Base-by-base conservation (phyloP, 2,329 filamentous ascomycete genomes). In the Scedosporium dehoogii region DNA sequence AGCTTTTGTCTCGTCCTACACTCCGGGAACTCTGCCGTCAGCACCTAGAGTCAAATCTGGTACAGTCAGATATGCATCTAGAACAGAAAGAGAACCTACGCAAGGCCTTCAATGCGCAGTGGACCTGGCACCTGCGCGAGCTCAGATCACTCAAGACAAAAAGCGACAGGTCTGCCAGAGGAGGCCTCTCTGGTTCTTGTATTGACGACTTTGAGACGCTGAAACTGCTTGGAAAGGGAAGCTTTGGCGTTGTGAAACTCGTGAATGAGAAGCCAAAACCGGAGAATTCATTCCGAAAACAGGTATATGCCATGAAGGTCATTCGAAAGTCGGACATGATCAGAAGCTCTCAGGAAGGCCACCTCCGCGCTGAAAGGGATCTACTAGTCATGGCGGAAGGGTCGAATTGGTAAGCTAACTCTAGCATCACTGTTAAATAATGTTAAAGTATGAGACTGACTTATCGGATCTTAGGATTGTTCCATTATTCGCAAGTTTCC, bases 301-400 rank as follows among this genome's bases (percentile, higher is more conserved):
- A 89, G 63, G 85, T 96, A 0, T 97, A 88, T 72, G 94, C 94
- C 14, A 97, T 97, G 93, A 97, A 97, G 72, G 90, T 96, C 38
- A 97, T 97, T 67, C 86, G 89, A 63, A 99, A 99, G 72, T 91
- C 91, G 0, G 87, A 91, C 62, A 97, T 97, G 92, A 81, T 97
- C 62, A 85, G 87, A 12, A 94, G 91, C 64, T 88, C 88, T 65
- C 94, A 97, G 75, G 93, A 97, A 74, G 93, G 91, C 0, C 94
- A 97, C 75, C 75, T 99, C 21, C 86, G 91, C 42, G 93, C 92
- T 0, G 93, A 99, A 71, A 81, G 93, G 66, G 94, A 97, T 69
- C 96, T 97, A 66, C 81, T 99, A 6, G 91, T 96, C 27, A 86
- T 89, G 5, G 92, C 92, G 1, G 90, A 94, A 71, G 89, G 87